Percentiles rank a stretch among this genome's conserved stretches.
These are phyloP conservation scores for Crassisporium funariophilum DNA, from an alignment of 768 basidiomycete genomes.

Conservation along the genomic window DNA sequence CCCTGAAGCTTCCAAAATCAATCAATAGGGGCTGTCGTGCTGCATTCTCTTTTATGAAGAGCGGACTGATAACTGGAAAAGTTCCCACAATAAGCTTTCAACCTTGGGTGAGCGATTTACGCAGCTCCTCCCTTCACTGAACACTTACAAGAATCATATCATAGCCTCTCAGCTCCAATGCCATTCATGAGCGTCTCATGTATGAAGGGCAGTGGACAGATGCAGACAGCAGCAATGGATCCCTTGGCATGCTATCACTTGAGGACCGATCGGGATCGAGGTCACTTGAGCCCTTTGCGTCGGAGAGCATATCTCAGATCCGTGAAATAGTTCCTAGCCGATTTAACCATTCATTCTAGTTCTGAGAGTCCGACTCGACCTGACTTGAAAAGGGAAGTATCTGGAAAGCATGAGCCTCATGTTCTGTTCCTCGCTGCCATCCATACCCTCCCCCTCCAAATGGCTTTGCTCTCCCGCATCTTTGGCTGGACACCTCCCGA, in stretches of 20 bases:
- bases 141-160: too few relatives aligned
- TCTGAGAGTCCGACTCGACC: slow-evolving; percentile 1
- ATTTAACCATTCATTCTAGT: slow-evolving; percentile 20
- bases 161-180: not conserved
- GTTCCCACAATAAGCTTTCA: too few relatives aligned
- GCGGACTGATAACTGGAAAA: too few relatives aligned
- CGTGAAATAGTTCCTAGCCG: slow-evolving; percentile 4
- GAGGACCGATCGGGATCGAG: slow-evolving; percentile 20
- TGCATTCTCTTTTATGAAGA: too few relatives aligned
- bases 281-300: slow-evolving; percentile 17
- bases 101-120: too few relatives aligned
- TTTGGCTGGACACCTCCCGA: slow-evolving; percentile 36
- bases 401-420: slow-evolving; percentile 4
- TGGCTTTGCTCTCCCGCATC: slow-evolving; percentile 24
- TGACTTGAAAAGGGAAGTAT: slow-evolving; percentile 13
- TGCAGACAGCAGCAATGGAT: not conserved
- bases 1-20: too few relatives aligned
- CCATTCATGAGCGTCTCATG: slow-evolving; percentile 15
- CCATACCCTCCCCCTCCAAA: slow-evolving; percentile 10
- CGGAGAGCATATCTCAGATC: slow-evolving; percentile 16
- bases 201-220: slow-evolving; percentile 11
- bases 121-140: too few relatives aligned
- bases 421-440: slow-evolving; percentile 7
- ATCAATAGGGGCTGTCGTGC: too few relatives aligned
- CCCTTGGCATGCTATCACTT: slow-evolving; percentile 14